A percentile compares a stretch with the other conserved stretches of the same genome.
Conservation (phyloP, 2,329 filamentous ascomycete species). For the Aspergillus sp. region DNA sequence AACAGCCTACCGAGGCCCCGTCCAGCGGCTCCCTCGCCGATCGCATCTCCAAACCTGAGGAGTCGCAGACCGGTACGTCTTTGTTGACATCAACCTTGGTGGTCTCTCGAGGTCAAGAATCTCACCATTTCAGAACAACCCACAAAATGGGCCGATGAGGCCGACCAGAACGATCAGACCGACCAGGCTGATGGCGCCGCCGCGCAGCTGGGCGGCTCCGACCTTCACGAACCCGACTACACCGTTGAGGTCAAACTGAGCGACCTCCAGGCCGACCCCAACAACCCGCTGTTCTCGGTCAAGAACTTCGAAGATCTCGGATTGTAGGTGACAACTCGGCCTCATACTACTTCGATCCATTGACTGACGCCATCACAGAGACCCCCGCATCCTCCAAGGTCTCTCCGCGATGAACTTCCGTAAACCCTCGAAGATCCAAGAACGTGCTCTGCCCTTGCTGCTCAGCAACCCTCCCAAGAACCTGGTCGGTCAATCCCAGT, state of each 20-base stretch:
- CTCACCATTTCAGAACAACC: slow-evolving; percentile 3
- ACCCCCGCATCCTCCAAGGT: slow-evolving; percentile 69
- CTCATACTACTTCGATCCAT: too few species aligned
- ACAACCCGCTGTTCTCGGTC: slow-evolving; percentile 83
- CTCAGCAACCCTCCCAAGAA: slow-evolving; percentile 83
- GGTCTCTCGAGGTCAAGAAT: slow-evolving; percentile 7
- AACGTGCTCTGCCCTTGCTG: slow-evolving; percentile 86
- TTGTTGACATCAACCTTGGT: slow-evolving; percentile 8
- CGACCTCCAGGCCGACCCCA: slow-evolving; percentile 80
- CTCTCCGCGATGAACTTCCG: slow-evolving; percentile 80
- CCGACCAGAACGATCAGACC: slow-evolving; percentile 31
- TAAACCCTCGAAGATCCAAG: slow-evolving; percentile 97
- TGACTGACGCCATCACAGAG: slow-evolving; percentile 38
- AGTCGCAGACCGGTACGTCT: slow-evolving; percentile 15
- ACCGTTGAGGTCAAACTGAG: slow-evolving; percentile 91
- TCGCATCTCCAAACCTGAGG: slow-evolving; percentile 47
- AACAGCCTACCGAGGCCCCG: slow-evolving; percentile 28
- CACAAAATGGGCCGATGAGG: slow-evolving; percentile 22
- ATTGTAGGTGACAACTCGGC: slow-evolving; percentile 60
- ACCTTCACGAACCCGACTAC: slow-evolving; percentile 70
- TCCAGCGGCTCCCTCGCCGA: slow-evolving; percentile 46
- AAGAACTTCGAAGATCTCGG: slow-evolving; percentile 82
- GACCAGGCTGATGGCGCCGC: slow-evolving; percentile 44
- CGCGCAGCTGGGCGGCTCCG: slow-evolving; percentile 45
- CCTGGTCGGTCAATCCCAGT: slow-evolving; percentile 98